Evolutionary conservation across 2,329 filamentous ascomycete species (phyloP).

Genomic region (Leptographium radiaticola): DNA sequence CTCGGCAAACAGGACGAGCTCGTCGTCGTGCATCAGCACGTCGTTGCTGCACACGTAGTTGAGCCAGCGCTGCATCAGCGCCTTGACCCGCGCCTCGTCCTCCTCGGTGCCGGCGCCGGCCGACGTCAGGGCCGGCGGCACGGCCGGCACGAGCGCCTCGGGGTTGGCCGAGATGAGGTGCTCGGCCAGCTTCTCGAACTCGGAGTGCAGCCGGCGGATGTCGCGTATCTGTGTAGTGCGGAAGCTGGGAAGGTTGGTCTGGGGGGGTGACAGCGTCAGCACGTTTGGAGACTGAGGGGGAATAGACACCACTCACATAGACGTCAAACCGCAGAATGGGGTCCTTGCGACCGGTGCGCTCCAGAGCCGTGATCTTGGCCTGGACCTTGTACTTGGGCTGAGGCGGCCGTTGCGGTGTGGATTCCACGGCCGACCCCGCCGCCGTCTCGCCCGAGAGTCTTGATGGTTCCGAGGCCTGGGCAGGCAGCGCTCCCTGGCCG

Average conservation of each 20-base stretch:
- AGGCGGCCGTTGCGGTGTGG: constrained; percentile 29
- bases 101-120: constrained; percentile 94
- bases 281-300: background rate
- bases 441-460: constrained; percentile 10
- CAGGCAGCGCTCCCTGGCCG: background rate
- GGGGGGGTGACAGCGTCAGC: background rate
- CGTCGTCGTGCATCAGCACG: constrained; percentile 84
- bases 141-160: constrained; percentile 84
- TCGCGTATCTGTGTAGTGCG: constrained; percentile 97
- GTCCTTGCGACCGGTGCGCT: constrained; percentile 90
- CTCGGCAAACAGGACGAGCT: constrained; percentile 97
- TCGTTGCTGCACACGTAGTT: constrained; percentile 89
- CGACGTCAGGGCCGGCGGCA: constrained; percentile 87
- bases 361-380: constrained; percentile 86
- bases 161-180: constrained; percentile 97
- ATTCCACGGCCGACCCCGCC: constrained; percentile 2
- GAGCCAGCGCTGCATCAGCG: constrained; percentile 84
- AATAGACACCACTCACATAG: constrained; percentile 50
- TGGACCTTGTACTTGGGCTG: constrained; percentile 73
- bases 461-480: constrained; percentile 7
- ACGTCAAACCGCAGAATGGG: constrained; percentile 92
- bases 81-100: constrained; percentile 81
- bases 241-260: constrained; percentile 99
- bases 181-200: constrained; percentile 92
- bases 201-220: constrained; percentile 85